phyloP scores from a whole-genome alignment of 108 stramenopile genomes.

The Pseudonitzschia delicatissima region DNA sequence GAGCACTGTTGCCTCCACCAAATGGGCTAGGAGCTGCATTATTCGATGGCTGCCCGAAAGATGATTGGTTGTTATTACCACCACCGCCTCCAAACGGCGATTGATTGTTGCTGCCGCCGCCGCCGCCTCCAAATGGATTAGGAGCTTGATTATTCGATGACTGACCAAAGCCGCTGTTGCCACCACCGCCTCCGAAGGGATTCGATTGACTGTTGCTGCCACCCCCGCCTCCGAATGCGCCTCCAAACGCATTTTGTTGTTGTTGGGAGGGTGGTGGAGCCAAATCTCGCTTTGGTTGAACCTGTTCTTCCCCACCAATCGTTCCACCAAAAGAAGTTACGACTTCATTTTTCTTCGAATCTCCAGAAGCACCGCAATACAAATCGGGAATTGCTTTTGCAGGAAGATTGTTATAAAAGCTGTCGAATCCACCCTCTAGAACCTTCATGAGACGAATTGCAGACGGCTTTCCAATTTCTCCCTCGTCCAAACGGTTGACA shows the following conservation, averaged over 20 bases:
- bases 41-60: slow-evolving; percentile 13
- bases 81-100: slow-evolving; percentile 20
- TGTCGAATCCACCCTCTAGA: slow-evolving; percentile 56
- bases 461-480: slow-evolving; percentile 69
- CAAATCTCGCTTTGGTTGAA: neutral
- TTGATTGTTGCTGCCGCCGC: neutral
- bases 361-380: slow-evolving; percentile 41
- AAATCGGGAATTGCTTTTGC: slow-evolving; percentile 57
- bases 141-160: neutral
- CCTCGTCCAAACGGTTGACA: slow-evolving; percentile 66
- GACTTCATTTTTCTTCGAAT: slow-evolving; percentile 11
- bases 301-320: slow-evolving; percentile 16
- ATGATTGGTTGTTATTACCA: slow-evolving; percentile 8
- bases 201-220: neutral
- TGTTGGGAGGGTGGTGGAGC: neutral
- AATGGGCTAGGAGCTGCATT: slow-evolving; percentile 22
- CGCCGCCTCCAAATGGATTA: neutral
- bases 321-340: slow-evolving; percentile 43
- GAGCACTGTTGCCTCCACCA: slow-evolving; percentile 11
- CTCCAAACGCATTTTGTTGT: slow-evolving; percentile 13
- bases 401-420: slow-evolving; percentile 51
- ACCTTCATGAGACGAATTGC: slow-evolving; percentile 71
- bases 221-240: neutral
- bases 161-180: slow-evolving; percentile 1
- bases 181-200: slow-evolving; percentile 13